Percentiles rank a stretch among this genome's conserved stretches.
These are phyloP conservation scores for Candida glaebosa DNA, from an alignment of 805 yeast species.

Conservation along the genomic window DNA sequence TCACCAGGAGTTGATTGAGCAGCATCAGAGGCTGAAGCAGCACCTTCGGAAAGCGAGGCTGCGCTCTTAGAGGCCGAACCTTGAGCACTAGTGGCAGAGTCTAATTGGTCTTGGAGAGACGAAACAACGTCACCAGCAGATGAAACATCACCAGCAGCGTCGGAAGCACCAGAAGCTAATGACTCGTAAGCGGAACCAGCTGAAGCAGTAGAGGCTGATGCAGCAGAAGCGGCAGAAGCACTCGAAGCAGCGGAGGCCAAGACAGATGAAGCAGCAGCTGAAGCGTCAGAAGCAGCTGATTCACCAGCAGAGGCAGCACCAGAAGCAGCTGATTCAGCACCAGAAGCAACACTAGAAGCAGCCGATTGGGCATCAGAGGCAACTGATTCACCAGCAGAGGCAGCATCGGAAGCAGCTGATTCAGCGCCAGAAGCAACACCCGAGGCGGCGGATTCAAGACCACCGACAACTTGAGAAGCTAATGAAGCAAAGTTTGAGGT, in stretches of 20 bases:
- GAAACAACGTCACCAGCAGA: no score
- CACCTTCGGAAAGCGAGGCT: no score
- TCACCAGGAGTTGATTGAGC: no score
- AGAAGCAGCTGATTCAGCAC: conserved; percentile 7
- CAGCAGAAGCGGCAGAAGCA: conserved; percentile 3
- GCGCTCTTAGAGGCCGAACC: no score
- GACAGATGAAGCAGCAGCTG: conserved; percentile 8
- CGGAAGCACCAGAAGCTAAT: conserved; percentile 5
- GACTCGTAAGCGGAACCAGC: conserved; percentile 5
- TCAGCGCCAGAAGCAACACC: conserved; percentile 7
- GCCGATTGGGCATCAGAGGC: conserved; percentile 7
- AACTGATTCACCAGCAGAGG: conserved; percentile 5
- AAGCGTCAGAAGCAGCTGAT: background rate
- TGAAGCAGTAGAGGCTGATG: conserved; percentile 3
- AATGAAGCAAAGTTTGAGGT: conserved; percentile 7
- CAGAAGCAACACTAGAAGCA: conserved; percentile 5
- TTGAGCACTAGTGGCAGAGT: no score
- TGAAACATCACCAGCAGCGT: conserved; percentile 1
- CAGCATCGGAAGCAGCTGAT: conserved; percentile 6
- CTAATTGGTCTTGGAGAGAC: no score
- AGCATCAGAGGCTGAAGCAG: no score
- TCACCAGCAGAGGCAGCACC: conserved; percentile 14
- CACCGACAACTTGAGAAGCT: background rate
- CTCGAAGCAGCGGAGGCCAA: conserved; percentile 1
- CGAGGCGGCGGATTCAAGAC: background rate